A percentile compares a stretch with the other conserved stretches of the same genome.
Conservation (phyloP, 306 rosid genomes). For the Inga oerstediana region DNA sequence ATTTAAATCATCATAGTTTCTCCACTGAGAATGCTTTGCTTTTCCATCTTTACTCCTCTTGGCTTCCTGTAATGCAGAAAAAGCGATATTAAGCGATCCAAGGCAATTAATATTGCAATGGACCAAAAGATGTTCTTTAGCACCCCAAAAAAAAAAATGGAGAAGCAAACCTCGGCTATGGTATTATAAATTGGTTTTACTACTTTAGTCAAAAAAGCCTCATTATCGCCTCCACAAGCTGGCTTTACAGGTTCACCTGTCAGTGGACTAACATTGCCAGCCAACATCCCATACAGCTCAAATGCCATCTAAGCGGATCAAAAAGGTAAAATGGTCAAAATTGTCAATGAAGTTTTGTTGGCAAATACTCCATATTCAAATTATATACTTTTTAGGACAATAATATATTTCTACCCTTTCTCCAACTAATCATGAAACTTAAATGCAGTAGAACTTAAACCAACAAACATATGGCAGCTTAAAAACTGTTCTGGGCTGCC, state of each 20-base stretch:
- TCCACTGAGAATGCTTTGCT: conserved; percentile 95
- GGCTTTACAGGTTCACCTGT: conserved; percentile 95
- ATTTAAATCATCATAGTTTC: conserved; percentile 94
- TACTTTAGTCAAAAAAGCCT: conserved; percentile 78
- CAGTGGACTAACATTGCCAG: conserved; percentile 80
- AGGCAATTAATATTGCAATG: conserved; percentile 19
- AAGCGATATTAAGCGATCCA: conserved; percentile 17
- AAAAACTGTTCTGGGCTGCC: conserved; percentile 15
- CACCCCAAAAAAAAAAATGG: background rate
- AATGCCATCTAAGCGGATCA: conserved; percentile 77
- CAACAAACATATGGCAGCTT: background rate
- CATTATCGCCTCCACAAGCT: conserved; percentile 85
- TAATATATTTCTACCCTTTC: background rate
- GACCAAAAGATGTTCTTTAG: conserved; percentile 12
- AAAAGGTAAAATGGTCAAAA: conserved; percentile 21
- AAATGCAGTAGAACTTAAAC: conserved; percentile 8
- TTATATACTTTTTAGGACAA: conserved; percentile 2
- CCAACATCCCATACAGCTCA: conserved; percentile 94
- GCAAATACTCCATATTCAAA: conserved; percentile 25
- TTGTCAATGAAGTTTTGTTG: conserved; percentile 13
- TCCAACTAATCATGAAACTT: background rate
- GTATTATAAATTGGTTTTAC: conserved; percentile 88
- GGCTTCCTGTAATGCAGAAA: conserved; percentile 62
- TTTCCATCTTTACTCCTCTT: conserved; percentile 63
- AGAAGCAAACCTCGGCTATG: conserved; percentile 62